A percentile compares a stretch with the other conserved stretches of the same genome.
Conservation (phyloP, 257 asterid species). For the Nicotiana noctiflora region DNA sequence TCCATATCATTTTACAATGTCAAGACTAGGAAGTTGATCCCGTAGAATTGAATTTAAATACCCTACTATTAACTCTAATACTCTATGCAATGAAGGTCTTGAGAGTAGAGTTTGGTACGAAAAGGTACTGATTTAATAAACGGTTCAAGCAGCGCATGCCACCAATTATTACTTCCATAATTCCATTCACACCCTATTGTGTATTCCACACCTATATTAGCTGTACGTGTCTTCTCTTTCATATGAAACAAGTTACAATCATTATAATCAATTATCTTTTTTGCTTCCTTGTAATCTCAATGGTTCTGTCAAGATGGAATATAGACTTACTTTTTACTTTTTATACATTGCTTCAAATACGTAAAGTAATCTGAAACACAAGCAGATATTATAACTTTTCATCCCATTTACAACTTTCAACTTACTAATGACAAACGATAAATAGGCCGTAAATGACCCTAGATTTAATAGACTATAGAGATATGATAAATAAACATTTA, state of each 20-base stretch:
- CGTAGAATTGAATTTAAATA: neutral
- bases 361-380: neutral
- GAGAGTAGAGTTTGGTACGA: neutral
- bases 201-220: neutral
- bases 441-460: neutral
- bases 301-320: neutral
- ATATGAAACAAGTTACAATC: neutral
- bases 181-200: neutral
- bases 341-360: neutral
- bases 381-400: neutral
- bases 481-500: neutral
- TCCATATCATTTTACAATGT: neutral
- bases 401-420: neutral
- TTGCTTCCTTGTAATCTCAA: neutral
- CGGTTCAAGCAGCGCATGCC: neutral
- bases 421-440: neutral
- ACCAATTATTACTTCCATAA: neutral
- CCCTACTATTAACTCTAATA: neutral
- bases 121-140: neutral
- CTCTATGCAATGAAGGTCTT: neutral
- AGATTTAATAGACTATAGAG: neutral
- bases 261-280: neutral
- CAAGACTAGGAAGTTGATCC: neutral
- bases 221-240: neutral
- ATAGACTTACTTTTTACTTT: neutral